Evolutionary conservation across 2,329 filamentous ascomycete genomes (phyloP).

Genomic region (Cylindrodendrum hubeiense): DNA sequence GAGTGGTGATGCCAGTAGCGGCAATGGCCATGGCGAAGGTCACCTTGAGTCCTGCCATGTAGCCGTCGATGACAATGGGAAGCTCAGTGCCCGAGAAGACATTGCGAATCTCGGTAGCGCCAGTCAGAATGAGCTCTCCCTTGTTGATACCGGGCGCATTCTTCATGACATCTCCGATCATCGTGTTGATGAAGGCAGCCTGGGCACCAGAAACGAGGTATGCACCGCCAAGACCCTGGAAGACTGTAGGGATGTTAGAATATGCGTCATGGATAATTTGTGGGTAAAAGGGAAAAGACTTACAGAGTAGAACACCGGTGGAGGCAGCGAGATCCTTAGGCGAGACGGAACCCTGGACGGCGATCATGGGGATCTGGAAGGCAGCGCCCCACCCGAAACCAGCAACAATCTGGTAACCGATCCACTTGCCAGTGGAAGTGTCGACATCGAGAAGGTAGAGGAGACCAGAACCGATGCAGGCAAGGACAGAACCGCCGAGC

Average conservation of each 20-base stretch:
- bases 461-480: constrained; percentile 58
- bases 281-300: constrained; percentile 34
- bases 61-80: constrained; percentile 67
- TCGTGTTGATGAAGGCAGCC: constrained; percentile 60
- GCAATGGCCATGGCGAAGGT: constrained; percentile 69
- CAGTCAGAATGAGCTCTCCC: constrained; percentile 53
- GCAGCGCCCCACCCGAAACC: constrained; percentile 61
- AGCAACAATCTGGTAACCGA: constrained; percentile 65
- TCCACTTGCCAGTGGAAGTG: constrained; percentile 59
- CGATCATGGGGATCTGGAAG: constrained; percentile 65
- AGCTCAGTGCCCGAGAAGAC: constrained; percentile 63
- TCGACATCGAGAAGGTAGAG: constrained; percentile 56
- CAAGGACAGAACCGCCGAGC: constrained; percentile 57
- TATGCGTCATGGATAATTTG: background rate
- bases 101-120: constrained; percentile 68
- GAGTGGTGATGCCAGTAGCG: constrained; percentile 56
- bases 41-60: constrained; percentile 74
- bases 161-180: constrained; percentile 51
- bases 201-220: constrained; percentile 63
- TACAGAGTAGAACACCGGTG: constrained; percentile 61
- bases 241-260: constrained; percentile 48
- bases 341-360: constrained; percentile 56
- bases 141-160: constrained; percentile 54
- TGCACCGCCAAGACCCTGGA: constrained; percentile 64
- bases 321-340: constrained; percentile 59